Percentiles rank a stretch among this genome's conserved stretches.
Conservation (phyloP, 2,329 filamentous ascomycete genomes). For the Aspergillus unguis region DNA sequence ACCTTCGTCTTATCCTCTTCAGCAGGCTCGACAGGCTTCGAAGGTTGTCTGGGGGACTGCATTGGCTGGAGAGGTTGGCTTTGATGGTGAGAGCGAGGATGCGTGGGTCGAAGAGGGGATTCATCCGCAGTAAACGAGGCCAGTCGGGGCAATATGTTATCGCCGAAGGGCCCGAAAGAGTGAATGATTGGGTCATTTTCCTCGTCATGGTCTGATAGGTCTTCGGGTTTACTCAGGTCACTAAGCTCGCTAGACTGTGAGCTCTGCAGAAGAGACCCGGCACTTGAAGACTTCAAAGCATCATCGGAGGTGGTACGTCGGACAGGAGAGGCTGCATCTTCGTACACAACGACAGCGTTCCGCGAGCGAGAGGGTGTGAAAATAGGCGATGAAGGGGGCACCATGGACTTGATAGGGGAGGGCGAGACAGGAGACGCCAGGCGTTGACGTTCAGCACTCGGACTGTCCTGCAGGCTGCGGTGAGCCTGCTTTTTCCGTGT, state of each 20-base stretch:
- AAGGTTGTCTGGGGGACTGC: slow-evolving; percentile 29
- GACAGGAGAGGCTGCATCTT: slow-evolving; percentile 63
- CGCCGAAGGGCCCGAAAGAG: slow-evolving; percentile 87
- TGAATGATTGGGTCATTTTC: slow-evolving; percentile 92
- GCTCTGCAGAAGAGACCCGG: slow-evolving; percentile 27
- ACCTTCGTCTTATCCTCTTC: slow-evolving; percentile 19
- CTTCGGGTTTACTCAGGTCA: slow-evolving; percentile 48
- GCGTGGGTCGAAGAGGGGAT: slow-evolving; percentile 56
- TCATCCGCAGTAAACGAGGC: slow-evolving; percentile 68
- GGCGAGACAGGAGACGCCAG: slow-evolving; percentile 77
- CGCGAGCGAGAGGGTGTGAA: slow-evolving; percentile 45
- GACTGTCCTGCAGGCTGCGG: slow-evolving; percentile 38
- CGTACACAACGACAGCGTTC: slow-evolving; percentile 62
- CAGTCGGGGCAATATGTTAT: slow-evolving; percentile 77
- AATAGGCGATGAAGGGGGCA: slow-evolving; percentile 42
- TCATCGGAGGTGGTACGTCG: slow-evolving; percentile 32
- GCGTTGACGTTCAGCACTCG: slow-evolving; percentile 57
- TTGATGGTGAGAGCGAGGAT: slow-evolving; percentile 28
- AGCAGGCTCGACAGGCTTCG: slow-evolving; percentile 18
- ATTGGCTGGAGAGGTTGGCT: slow-evolving; percentile 35
- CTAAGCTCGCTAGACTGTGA: slow-evolving; percentile 34
- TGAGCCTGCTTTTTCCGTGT: slow-evolving; percentile 31
- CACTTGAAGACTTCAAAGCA: slow-evolving; percentile 29
- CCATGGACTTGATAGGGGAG: slow-evolving; percentile 52
- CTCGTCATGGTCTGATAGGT: slow-evolving; percentile 77